Percentiles rank a stretch among this genome's conserved stretches.
Conservation (phyloP, 2,329 filamentous ascomycete genomes). For the Scedosporium dehoogii region DNA sequence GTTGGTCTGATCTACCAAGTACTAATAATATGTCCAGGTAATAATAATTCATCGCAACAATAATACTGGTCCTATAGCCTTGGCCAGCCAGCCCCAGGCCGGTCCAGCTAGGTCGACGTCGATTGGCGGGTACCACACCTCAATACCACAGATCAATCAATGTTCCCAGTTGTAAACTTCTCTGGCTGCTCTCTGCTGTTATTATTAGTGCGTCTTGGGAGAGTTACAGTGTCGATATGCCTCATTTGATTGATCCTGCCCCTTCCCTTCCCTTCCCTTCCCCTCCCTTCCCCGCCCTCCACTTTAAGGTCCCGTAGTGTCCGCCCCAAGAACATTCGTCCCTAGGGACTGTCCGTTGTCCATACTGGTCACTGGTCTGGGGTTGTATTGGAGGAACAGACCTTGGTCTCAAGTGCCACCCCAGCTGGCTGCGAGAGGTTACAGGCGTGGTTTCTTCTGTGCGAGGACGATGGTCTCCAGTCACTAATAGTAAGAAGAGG, state of each 20-base stretch:
- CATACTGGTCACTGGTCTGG: not conserved
- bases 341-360: not conserved
- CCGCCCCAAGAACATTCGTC: not conserved
- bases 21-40: not conserved
- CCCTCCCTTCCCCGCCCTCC: constrained; percentile 4
- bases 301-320: not conserved
- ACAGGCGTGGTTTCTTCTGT: not conserved
- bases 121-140: too few species aligned
- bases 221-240: not conserved
- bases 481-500: not conserved
- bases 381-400: not conserved
- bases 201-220: too few species aligned
- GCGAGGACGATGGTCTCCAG: not conserved
- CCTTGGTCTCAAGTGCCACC: not conserved
- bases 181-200: too few species aligned
- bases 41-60: not conserved
- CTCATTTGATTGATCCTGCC: not conserved
- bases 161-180: too few species aligned
- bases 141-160: too few species aligned
- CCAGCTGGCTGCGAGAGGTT: not conserved
- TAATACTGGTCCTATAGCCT: not conserved
- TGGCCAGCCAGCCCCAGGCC: not conserved
- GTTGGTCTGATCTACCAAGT: not conserved
- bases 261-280: not conserved
- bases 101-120: too few species aligned